Base-by-base conservation (phyloP, 2,329 filamentous ascomycete species). In the Phaeosphaeriaceae sp. region DNA sequence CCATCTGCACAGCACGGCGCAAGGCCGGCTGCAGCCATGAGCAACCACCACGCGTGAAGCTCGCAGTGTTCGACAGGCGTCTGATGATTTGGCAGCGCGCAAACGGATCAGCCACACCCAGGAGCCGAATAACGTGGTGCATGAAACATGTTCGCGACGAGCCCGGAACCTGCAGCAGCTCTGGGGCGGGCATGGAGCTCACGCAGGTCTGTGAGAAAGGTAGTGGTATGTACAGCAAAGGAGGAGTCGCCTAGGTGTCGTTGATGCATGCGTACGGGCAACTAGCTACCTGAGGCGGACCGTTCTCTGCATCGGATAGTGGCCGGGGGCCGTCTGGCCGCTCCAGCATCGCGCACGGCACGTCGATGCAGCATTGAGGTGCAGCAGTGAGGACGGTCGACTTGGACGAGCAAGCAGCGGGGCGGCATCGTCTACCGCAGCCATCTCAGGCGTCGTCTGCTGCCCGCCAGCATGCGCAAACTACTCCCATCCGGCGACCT, bases 141-240 rank as follows among this genome's bases (percentile, higher is more conserved):
- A 69, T 75, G 73, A 77, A 76, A 77, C 74, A 67, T 58, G 61
- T 63, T 65, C 74, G 71, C 69, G 65, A 75, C 74, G 58, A 62
- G 62, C 45, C 54, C 55, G 56, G 51, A 53, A 48, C 56, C 44
- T 51, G 56, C 60, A 40, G 36, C 36, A 40, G 36, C 36, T 40
- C n/a, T 40, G 36, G 36, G 36, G 36, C 36, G 36, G 36, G 36
- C 36, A 40, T 13, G 36, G 51, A 48, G 44, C 44, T 25, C 44
- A 24, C 20, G 21, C 15, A 21, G 21, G 46, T 19, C n/a, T 48
- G 46, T 27, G 31, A n/a, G n/a, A 21, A 33, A 20, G 36, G 36
- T 40, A 40, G 17, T 45, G 42, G 19, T 45, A 45, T 45, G 42
- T 45, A 24, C 27, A 49, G 27, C 48, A 49, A 21, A 33, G 22